Evolutionary conservation across 2,329 filamentous ascomycete species (phyloP).

Genomic region (Diplodia intermedia): DNA sequence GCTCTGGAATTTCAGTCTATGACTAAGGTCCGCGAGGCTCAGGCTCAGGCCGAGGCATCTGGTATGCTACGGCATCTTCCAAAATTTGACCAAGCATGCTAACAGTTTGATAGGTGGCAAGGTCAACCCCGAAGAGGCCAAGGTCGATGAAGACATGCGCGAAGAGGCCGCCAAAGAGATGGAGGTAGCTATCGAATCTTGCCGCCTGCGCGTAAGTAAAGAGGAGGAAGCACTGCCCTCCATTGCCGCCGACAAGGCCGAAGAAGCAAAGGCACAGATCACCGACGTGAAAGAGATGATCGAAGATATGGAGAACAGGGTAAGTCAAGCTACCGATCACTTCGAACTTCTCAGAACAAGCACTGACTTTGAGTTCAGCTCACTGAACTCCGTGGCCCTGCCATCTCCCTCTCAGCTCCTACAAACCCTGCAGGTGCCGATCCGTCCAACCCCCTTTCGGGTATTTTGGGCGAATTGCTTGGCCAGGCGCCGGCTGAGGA

Average conservation of each 20-base stretch:
- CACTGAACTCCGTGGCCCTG: conserved; percentile 70
- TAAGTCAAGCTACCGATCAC: conserved; percentile 49
- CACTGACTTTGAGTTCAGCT: conserved; percentile 58
- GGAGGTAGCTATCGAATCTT: conserved; percentile 75
- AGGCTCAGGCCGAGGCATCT: conserved; percentile 45
- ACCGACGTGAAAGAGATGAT: conserved; percentile 79
- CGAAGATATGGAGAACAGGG: conserved; percentile 77
- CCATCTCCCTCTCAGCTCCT: conserved; percentile 64
- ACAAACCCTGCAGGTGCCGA: conserved; percentile 59
- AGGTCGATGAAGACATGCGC: conserved; percentile 72
- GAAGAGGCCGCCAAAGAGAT: conserved; percentile 75
- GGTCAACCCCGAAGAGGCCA: conserved; percentile 45
- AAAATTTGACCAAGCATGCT: background rate
- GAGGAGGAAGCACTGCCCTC: conserved; percentile 70
- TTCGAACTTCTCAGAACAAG: background rate
- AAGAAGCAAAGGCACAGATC: conserved; percentile 71
- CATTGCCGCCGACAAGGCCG: conserved; percentile 64
- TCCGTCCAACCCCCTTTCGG: conserved; percentile 56
- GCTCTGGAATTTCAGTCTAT: conserved; percentile 93
- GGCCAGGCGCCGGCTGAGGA: conserved; percentile 68
- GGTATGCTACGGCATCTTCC: background rate
- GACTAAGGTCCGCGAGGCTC: conserved; percentile 64
- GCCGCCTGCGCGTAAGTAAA: conserved; percentile 71
- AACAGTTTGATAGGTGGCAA: conserved; percentile 53
- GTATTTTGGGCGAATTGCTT: conserved; percentile 68